Evolutionary conservation across 176 grass and related monocot genomes (phyloP), one percentile per base, ranked within the genome.

Genomic region (Elaeis guineensis): DNA sequence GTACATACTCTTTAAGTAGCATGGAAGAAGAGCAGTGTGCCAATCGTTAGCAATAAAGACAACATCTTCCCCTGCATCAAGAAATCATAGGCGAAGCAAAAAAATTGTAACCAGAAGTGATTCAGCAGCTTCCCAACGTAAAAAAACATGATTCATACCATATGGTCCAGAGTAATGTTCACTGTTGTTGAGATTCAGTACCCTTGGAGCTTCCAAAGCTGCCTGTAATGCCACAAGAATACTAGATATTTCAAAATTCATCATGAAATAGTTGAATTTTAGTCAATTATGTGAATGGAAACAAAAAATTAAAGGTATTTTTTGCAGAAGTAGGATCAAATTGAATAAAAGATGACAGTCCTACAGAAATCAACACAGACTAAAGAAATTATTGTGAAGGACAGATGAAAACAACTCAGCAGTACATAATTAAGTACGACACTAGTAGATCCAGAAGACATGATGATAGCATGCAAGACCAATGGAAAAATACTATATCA

Each of bases 1-100:
- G 66, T 90, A 97, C 59, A 80, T 78, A 62, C 62, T 85, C 75
- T 97, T 97, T 55, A 97, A 76, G 72, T 97, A 97, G 81, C 75
- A 78, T 6, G 78, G 64, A 5, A 97, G 72, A 55, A 39, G 68
- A 35, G 83, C 78, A n/a, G 87, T 88, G 76, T 97, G 92, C 92
- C 92, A 97, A 74, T 97, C 92, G 7, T 97, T 97, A 74, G 83
- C 86, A 50, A 97, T 80, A 39, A 97, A 97, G 39, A 97, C 59
- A 5, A 88, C 83, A 16, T 97, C 81, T 20, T 97, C 92, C 6
- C 92, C 92, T 97, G 59, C 17, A 72, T n/a, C 4, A 52, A 68
- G 19, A 66, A 66, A 44, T 0, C 5, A 70, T 49, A 21, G 71
- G 3, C 32, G 3, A 16, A 21, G 63, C 2, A 50, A 59, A 6